These are phyloP conservation scores for Begonia masoniana DNA, from an alignment of 306 rosid species.

Conservation along the genomic window DNA sequence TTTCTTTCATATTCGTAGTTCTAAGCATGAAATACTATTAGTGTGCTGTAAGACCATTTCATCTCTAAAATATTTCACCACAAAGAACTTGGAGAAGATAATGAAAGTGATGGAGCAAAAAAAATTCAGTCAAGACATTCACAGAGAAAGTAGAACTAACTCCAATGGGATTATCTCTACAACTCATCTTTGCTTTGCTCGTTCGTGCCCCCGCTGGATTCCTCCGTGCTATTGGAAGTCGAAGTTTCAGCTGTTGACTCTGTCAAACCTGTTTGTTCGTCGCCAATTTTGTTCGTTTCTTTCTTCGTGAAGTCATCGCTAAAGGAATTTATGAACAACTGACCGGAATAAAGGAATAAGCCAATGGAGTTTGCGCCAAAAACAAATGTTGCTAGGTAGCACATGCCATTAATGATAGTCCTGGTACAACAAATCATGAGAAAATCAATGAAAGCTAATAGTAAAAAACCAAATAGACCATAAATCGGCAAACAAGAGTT, in stretches of 20 bases:
- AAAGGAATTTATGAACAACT: conserved; percentile 57
- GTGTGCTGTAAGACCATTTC: too few relatives aligned
- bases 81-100: background rate
- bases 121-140: background rate
- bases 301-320: conserved; percentile 30
- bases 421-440: conserved; percentile 28
- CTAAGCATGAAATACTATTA: too few relatives aligned
- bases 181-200: background rate
- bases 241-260: conserved; percentile 30
- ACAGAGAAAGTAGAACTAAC: conserved; percentile 1
- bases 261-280: conserved; percentile 26
- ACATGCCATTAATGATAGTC: conserved; percentile 75
- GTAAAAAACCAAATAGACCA: too few relatives aligned
- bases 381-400: conserved; percentile 90
- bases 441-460: conserved; percentile 1
- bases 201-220: conserved; percentile 13
- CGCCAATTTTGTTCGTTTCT: conserved; percentile 27
- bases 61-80: background rate
- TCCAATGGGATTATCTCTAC: conserved; percentile 13
- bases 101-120: too few relatives aligned
- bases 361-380: conserved; percentile 74
- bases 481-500: conserved; percentile 5
- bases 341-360: conserved; percentile 71
- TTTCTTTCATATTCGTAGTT: too few relatives aligned
- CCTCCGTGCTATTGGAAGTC: conserved; percentile 19